phyloP scores from a whole-genome alignment of 169 alveolate genomes.

The Plasmodium ovale region DNA sequence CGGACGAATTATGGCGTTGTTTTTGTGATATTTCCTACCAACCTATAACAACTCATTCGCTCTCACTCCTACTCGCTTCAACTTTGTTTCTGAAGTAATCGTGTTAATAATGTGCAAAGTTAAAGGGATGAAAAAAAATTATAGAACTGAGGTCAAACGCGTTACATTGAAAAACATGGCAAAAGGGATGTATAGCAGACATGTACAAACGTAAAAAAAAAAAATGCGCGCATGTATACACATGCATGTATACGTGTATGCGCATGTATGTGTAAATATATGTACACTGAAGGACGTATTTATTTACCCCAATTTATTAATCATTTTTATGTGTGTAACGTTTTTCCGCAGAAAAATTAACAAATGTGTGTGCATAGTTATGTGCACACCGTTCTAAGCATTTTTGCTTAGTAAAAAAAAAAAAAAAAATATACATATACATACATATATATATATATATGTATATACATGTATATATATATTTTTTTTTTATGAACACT shows the following conservation, averaged over 20 bases:
- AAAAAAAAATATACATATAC: conserved; percentile 1
- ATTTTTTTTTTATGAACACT: conserved; percentile 22
- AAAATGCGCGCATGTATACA: too few species aligned
- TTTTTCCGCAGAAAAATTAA: conserved; percentile 2
- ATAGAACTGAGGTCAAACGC: conserved; percentile 12
- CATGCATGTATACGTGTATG: too few species aligned
- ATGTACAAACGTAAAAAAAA: too few species aligned
- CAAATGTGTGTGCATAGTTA: conserved; percentile 37
- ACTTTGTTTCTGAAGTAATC: not conserved
- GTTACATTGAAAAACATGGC: conserved; percentile 11
- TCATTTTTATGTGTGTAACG: not conserved
- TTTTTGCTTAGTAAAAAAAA: conserved; percentile 9
- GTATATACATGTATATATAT: not conserved
- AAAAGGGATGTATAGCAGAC: too few species aligned
- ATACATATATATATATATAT: not conserved
- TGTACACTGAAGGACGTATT: not conserved
- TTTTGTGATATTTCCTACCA: too few species aligned
- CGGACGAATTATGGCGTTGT: too few species aligned
- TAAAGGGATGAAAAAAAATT: not conserved
- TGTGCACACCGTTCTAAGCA: conserved; percentile 43
- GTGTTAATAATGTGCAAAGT: not conserved
- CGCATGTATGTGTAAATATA: conserved; percentile 11
- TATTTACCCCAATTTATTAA: not conserved
- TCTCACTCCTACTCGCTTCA: not conserved
- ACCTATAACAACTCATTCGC: too few species aligned